Evolutionary conservation across 352 stramenopile genomes (phyloP).

Genomic region (Globisporangium paddicum): DNA sequence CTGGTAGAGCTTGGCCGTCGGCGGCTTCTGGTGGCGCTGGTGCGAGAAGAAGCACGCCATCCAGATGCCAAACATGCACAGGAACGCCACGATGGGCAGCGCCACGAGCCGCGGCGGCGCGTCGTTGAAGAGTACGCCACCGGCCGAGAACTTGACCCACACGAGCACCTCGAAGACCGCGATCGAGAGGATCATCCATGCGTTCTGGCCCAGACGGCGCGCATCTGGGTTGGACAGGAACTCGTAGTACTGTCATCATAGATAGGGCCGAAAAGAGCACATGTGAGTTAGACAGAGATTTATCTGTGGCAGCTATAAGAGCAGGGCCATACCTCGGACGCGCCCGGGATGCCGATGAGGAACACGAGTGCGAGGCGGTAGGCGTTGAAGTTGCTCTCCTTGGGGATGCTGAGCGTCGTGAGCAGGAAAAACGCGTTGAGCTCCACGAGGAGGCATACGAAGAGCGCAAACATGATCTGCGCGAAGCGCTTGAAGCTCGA

Average conservation of each 20-base stretch:
- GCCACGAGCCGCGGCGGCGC: slow-evolving; percentile 49
- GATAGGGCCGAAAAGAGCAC: no score
- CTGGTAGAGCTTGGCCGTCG: slow-evolving; percentile 9
- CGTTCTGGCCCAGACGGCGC: slow-evolving; percentile 72
- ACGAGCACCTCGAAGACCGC: slow-evolving; percentile 72
- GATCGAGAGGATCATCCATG: slow-evolving; percentile 82
- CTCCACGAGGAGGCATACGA: slow-evolving; percentile 85
- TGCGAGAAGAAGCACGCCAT: slow-evolving; percentile 70
- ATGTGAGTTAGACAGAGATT: no score
- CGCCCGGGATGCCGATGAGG: slow-evolving; percentile 72
- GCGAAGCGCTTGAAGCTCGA: slow-evolving; percentile 88
- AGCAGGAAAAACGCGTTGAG: slow-evolving; percentile 94
- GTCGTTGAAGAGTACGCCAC: slow-evolving; percentile 55
- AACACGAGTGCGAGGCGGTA: slow-evolving; percentile 77
- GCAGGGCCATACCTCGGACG: no score
- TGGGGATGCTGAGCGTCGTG: slow-evolving; percentile 82
- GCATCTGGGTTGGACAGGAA: slow-evolving; percentile 79
- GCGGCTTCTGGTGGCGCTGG: slow-evolving; percentile 2
- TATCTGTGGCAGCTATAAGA: no score
- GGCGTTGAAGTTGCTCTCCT: slow-evolving; percentile 85
- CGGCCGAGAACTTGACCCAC: slow-evolving; percentile 76
- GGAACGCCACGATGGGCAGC: slow-evolving; percentile 56
- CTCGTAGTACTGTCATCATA: slow-evolving; percentile 90
- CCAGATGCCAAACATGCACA: slow-evolving; percentile 68
- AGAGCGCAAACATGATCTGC: slow-evolving; percentile 77